Evolutionary conservation across 345 rosid species (phyloP), one percentile per base, ranked within the genome.

Genomic region (Murraya koenigii): DNA sequence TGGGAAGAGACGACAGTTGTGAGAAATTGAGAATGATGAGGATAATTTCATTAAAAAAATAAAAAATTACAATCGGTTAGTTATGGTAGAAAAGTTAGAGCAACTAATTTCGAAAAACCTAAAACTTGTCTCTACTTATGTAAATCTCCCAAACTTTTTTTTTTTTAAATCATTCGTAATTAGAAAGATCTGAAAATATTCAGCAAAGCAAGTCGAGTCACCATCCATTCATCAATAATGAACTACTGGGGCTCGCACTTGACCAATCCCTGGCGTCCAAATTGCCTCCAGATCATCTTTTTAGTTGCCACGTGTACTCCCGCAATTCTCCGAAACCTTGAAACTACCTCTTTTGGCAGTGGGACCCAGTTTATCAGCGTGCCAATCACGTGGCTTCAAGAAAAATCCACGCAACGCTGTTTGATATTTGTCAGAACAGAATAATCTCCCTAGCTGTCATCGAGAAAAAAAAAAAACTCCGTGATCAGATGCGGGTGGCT

Each of bases 401-500:
- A 26, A n/a, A 44, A 58, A 26, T 44, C 38, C 14, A 35, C 15
- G 17, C 32, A 2, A 20, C 39, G 5, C 35, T 44, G 8, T 20
- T 22, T 71, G 64, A 22, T 17, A 2, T 1, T 1, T 25, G 15
- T 60, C 8, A 1, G 36, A 39, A 23, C 60, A n/a, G n/a, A n/a
- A n/a, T 26, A 22, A 17, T 62, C 55, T 30, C 47, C 30, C 61
- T 10, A 6, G 8, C 39, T 3, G 4, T 11, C 4, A 11, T 74
- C 77, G 1, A 6, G 41, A 44, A 66, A 59, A 3, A 52, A n/a
- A 36, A 79, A 79, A 14, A 71, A 70, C 38, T 35, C 59, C 17
- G 14, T 66, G 6, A 77, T 76, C 87, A 69, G 80, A 84, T 87
- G 91, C 61, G n/a, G 65, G 66, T 71, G 28, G 79, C 86, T 49